phyloP scores from a whole-genome alignment of 2,329 filamentous ascomycete species.

The Pyrenophora tritici-repentis region DNA sequence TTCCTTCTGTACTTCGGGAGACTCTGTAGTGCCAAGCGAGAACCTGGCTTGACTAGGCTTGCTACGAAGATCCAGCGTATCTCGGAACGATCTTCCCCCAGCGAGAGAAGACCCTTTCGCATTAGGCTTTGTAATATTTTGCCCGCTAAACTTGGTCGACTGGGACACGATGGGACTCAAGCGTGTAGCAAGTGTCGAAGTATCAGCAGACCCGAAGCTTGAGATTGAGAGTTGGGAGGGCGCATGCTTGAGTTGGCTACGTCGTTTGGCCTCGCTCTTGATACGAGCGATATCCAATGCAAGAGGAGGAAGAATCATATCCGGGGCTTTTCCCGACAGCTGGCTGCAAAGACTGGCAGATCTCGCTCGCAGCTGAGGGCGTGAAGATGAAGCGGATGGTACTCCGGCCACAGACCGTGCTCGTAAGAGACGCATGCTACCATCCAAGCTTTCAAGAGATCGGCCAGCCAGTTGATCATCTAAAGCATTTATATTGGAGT shows the following conservation, averaged over 20 bases:
- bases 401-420: slow-evolving; percentile 36
- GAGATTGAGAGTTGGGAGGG: slow-evolving; percentile 48
- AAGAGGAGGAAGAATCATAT: slow-evolving; percentile 50
- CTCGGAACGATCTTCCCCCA: slow-evolving; percentile 38
- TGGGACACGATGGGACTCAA: slow-evolving; percentile 43
- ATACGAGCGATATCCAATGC: slow-evolving; percentile 42
- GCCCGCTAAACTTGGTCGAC: slow-evolving; percentile 33
- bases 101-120: slow-evolving; percentile 41
- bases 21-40: not conserved
- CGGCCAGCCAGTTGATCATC: not conserved
- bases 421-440: slow-evolving; percentile 25
- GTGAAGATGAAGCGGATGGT: slow-evolving; percentile 14
- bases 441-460: slow-evolving; percentile 1
- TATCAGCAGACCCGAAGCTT: slow-evolving; percentile 49
- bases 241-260: slow-evolving; percentile 34
- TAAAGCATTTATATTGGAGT: too few relatives aligned
- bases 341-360: slow-evolving; percentile 34
- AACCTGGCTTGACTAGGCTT: slow-evolving; percentile 11
- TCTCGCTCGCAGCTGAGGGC: slow-evolving; percentile 30
- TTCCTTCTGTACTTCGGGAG: not conserved
- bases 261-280: slow-evolving; percentile 27
- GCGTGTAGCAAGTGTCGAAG: slow-evolving; percentile 48
- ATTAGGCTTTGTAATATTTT: slow-evolving; percentile 45
- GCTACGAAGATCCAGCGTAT: slow-evolving; percentile 27
- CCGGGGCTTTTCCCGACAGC: slow-evolving; percentile 46